Evolutionary conservation across 192 early-diverging fungal species (phyloP).

Genomic region (Coemansia sp.): DNA sequence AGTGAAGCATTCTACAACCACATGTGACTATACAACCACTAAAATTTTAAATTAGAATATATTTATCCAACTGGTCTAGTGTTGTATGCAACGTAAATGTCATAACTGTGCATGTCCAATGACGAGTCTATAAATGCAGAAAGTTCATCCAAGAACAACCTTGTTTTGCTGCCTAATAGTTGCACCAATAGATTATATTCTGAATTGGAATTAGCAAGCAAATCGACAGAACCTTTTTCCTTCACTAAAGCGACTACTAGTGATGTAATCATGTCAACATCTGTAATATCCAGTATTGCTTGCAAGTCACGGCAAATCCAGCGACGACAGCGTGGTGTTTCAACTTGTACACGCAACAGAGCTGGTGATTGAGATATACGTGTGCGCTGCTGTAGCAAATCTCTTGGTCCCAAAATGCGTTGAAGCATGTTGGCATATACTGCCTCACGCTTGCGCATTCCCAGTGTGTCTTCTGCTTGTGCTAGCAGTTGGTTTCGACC

Average conservation of each 20-base stretch:
- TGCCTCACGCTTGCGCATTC: slow-evolving; percentile 33
- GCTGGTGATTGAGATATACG: neutral
- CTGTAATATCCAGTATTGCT: slow-evolving; percentile 11
- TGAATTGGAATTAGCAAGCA: neutral
- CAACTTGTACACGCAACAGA: slow-evolving; percentile 5
- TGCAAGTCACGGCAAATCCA: slow-evolving; percentile 39
- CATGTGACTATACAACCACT: neutral
- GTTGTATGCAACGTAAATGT: slow-evolving; percentile 26
- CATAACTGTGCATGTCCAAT: slow-evolving; percentile 30
- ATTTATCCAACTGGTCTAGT: neutral
- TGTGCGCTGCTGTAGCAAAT: neutral
- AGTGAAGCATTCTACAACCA: neutral
- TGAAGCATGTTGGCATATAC: slow-evolving; percentile 21
- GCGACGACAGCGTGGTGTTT: slow-evolving; percentile 5
- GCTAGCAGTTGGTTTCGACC: slow-evolving; percentile 10
- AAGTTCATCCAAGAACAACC: slow-evolving; percentile 29
- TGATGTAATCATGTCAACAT: slow-evolving; percentile 15
- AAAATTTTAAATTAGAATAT: neutral
- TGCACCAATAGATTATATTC: neutral
- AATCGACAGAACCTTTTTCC: slow-evolving; percentile 3
- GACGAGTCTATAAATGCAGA: slow-evolving; percentile 26
- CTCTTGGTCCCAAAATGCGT: slow-evolving; percentile 1
- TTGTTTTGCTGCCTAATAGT: slow-evolving; percentile 10
- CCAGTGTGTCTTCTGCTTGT: slow-evolving; percentile 5
- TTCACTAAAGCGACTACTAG: slow-evolving; percentile 16